These are phyloP conservation scores for Euphorbia pulcherrima DNA, from an alignment of 345 rosid species.

Conservation along the genomic window DNA sequence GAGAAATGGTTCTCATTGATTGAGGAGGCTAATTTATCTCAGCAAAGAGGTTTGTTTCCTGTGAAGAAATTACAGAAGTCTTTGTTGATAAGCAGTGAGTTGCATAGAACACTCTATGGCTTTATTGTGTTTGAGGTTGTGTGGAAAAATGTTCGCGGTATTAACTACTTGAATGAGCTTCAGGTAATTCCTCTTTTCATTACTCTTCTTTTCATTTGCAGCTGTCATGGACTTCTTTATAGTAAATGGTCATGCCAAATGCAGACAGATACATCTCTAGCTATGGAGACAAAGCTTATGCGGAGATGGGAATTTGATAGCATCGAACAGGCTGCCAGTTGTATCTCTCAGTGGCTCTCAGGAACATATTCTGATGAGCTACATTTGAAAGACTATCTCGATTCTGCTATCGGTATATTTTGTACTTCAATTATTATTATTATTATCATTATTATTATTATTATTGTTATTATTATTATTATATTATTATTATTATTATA, in stretches of 20 bases:
- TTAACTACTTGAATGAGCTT: slow-evolving; percentile 87
- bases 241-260: slow-evolving; percentile 25
- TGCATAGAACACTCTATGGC: slow-evolving; percentile 77
- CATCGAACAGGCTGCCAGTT: slow-evolving; percentile 62
- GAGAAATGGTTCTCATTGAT: slow-evolving; percentile 68
- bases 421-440: slow-evolving; percentile 2
- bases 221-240: slow-evolving; percentile 12
- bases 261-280: slow-evolving; percentile 94
- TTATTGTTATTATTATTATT: not conserved
- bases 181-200: slow-evolving; percentile 53
- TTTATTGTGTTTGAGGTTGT: slow-evolving; percentile 88
- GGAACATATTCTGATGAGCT: slow-evolving; percentile 54
- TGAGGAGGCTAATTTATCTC: slow-evolving; percentile 53
- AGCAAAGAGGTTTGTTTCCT: slow-evolving; percentile 51
- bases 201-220: slow-evolving; percentile 4
- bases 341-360: slow-evolving; percentile 72
- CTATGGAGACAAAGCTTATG: slow-evolving; percentile 85
- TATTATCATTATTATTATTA: not conserved
- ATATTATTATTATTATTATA: not conserved
- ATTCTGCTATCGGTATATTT: slow-evolving; percentile 49
- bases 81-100: slow-evolving; percentile 54
- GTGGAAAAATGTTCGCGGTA: slow-evolving; percentile 79
- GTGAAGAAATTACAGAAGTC: slow-evolving; percentile 64
- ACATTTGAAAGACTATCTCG: slow-evolving; percentile 53
- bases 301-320: slow-evolving; percentile 98